A percentile compares a stretch with the other conserved stretches of the same genome.
Conservation (phyloP, 2,329 filamentous ascomycete genomes). For the Botrytis pseudocinerea region DNA sequence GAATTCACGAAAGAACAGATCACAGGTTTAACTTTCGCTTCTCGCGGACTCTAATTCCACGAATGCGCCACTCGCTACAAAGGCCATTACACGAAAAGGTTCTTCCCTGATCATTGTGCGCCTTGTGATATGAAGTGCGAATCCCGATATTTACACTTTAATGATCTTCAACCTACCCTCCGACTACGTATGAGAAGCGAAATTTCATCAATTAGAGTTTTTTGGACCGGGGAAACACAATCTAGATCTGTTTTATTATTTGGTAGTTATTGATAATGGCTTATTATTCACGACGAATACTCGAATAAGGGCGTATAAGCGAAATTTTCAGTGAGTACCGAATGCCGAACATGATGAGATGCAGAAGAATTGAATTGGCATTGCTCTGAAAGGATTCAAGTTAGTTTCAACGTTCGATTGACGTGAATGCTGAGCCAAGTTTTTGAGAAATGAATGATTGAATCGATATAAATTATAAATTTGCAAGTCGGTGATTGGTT, state of each 20-base stretch:
- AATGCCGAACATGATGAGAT: neutral
- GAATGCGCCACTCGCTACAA: neutral
- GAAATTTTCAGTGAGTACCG: neutral
- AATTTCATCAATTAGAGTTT: neutral
- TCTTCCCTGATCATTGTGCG: neutral
- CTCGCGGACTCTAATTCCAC: neutral
- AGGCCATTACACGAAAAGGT: neutral
- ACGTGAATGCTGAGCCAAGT: neutral
- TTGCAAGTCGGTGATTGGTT: neutral
- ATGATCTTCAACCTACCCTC: neutral
- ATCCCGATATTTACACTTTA: neutral
- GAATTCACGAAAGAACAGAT: neutral
- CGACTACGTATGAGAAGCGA: neutral
- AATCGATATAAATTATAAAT: neutral
- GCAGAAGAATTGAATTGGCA: neutral
- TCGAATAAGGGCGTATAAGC: neutral
- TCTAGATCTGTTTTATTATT: neutral
- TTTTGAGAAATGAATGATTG: neutral
- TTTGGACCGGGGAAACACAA: neutral
- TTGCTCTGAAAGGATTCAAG: neutral
- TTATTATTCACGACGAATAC: neutral
- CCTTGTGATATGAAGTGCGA: neutral
- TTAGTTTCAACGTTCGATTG: neutral
- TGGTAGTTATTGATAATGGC: neutral
- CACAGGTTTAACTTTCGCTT: neutral